Conservation (phyloP, 169 alveolate genomes). For the Plasmodium blacklocki region DNA sequence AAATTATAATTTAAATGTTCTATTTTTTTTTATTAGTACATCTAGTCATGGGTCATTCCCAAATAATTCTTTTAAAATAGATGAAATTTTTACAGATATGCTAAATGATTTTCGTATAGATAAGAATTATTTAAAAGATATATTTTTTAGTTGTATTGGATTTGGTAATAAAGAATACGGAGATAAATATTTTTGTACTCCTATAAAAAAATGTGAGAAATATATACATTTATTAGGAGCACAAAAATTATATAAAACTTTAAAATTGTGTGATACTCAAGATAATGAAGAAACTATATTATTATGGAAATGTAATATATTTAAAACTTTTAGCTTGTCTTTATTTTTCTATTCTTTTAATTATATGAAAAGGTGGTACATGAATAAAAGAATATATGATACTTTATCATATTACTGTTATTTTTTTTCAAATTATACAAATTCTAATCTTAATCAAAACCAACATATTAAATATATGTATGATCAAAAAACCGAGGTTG, state of each 20-base stretch:
- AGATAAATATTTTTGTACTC: slow-evolving; percentile 46
- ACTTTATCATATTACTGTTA: slow-evolving; percentile 28
- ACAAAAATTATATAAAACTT: slow-evolving; percentile 21
- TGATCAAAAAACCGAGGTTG: not conserved
- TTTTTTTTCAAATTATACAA: slow-evolving; percentile 23
- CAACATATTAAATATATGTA: not conserved
- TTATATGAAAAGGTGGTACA: slow-evolving; percentile 1
- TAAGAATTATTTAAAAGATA: slow-evolving; percentile 41
- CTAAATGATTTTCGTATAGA: slow-evolving; percentile 26
- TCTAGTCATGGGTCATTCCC: slow-evolving; percentile 64
- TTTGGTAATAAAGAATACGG: slow-evolving; percentile 70
- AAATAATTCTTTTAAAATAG: slow-evolving; percentile 34
- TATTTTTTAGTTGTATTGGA: slow-evolving; percentile 70
- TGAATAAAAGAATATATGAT: slow-evolving; percentile 6
- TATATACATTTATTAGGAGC: slow-evolving; percentile 40
- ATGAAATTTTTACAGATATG: slow-evolving; percentile 34
- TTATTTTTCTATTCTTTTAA: slow-evolving; percentile 36
- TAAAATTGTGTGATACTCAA: slow-evolving; percentile 43
- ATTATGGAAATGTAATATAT: slow-evolving; percentile 50
- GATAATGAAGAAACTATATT: slow-evolving; percentile 18
- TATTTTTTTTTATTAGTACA: slow-evolving; percentile 59
- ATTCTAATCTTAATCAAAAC: not conserved
- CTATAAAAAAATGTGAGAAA: slow-evolving; percentile 55
- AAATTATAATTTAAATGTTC: slow-evolving; percentile 48
- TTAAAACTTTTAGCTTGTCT: slow-evolving; percentile 34